Base-by-base conservation (phyloP, 768 basidiomycete genomes). In the Lactifluus hygrophoroides region DNA sequence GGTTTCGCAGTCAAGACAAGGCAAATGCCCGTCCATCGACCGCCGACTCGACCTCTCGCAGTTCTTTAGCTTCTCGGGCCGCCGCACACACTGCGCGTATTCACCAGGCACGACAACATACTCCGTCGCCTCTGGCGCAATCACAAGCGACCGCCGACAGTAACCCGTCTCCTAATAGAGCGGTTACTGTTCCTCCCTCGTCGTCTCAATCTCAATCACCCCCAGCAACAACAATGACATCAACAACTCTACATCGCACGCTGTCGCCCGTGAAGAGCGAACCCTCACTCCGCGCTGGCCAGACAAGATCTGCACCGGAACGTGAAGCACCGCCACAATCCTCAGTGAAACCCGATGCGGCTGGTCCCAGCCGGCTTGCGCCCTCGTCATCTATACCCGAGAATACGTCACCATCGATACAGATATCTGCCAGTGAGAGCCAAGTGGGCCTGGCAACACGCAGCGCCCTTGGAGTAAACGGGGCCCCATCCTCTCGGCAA, bases 41-140 rank as follows among this genome's bases (percentile, higher is more conserved):
- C 10, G 37, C 51, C 34, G 50, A 52, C 5, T 51, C 32, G 14
- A 45, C 11, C 21, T 13, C 43, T 19, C 58, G 37, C 27, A 43
- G 16, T 30, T 21, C 30, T 8, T 23, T 55, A 30, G 34, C 62
- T 13, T 9, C 52, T 3, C 54, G 59, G 10, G 52, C 54, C 13
- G 52, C 60, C 28, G 48, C 49, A 2, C 59, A 50, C 25, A 51
- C 48, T 27, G 30, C 58, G 1, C 62, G 60, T 28, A 46, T 54
- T 21, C 57, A 50, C 40, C 64, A 54, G 38, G 42, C 57, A 27
- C 52, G 65, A 51, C 54, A 63, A 17, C 51, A 64, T 37, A 60
- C 63, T 2, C 66, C 66, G 6, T 67, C 66, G 3, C 66, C 63
- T 6, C 50, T 66, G 28, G 49, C 53, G 0, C n/a, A 51, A 21